phyloP scores from a whole-genome alignment of 805 yeast genomes.

The Danielia oregonensis region DNA sequence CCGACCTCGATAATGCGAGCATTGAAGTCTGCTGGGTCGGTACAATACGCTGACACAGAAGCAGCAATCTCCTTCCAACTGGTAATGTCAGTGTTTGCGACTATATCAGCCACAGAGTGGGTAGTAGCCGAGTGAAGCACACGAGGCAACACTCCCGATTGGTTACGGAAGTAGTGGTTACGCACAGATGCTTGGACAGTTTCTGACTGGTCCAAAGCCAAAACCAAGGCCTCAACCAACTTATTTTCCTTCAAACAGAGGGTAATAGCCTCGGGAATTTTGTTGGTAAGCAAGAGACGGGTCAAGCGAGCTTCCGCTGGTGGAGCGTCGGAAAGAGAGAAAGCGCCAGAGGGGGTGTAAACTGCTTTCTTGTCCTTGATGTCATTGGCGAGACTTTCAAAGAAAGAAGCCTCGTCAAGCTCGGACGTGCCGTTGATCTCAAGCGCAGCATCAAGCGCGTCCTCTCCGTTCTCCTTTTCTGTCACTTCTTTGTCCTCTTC shows the following conservation, averaged over 20 bases:
- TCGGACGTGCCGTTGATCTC: slow-evolving; percentile 1
- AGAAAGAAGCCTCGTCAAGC: slow-evolving; percentile 29
- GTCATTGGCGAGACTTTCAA: slow-evolving; percentile 32
- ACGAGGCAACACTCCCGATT: slow-evolving; percentile 60
- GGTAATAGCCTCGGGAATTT: slow-evolving; percentile 64
- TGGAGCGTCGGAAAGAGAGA: slow-evolving; percentile 35
- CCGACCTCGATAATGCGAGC: slow-evolving; percentile 65
- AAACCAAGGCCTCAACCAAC: slow-evolving; percentile 74
- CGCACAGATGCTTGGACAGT: slow-evolving; percentile 62
- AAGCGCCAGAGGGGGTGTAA: slow-evolving; percentile 53
- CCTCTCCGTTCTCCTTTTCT: slow-evolving; percentile 4
- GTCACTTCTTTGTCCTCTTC: slow-evolving; percentile 6
- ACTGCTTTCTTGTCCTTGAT: slow-evolving; percentile 6
- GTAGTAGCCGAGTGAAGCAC: slow-evolving; percentile 63
- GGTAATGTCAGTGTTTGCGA: slow-evolving; percentile 67
- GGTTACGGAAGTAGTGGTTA: slow-evolving; percentile 63
- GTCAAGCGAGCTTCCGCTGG: slow-evolving; percentile 44
- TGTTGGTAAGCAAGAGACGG: slow-evolving; percentile 52
- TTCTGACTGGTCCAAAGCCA: slow-evolving; percentile 67
- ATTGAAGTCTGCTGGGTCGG: slow-evolving; percentile 45
- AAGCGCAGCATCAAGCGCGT: not conserved
- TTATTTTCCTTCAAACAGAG: slow-evolving; percentile 59
- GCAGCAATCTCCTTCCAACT: slow-evolving; percentile 85
- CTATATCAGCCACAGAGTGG: slow-evolving; percentile 61
- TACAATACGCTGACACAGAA: slow-evolving; percentile 54